phyloP scores from a whole-genome alignment of 495 filamentous ascomycete genomes.

The Aspergillus panamensis region DNA sequence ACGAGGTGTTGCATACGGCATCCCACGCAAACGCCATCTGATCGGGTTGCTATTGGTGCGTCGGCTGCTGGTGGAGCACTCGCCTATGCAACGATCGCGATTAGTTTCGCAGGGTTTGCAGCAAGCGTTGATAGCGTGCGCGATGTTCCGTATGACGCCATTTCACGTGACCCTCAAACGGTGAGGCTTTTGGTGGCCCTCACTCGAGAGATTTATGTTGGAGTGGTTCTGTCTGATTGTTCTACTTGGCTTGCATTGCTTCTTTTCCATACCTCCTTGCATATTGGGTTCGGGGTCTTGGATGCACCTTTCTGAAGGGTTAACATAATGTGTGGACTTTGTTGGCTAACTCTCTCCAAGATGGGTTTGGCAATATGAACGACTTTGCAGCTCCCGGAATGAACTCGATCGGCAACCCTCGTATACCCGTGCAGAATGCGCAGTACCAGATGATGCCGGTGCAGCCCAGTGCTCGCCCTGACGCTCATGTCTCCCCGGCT shows the following conservation, averaged over 20 bases:
- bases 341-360: constrained; percentile 21
- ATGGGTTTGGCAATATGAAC: constrained; percentile 39
- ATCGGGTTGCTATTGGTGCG: constrained; percentile 18
- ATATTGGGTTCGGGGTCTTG: background rate
- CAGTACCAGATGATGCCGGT: constrained; percentile 28
- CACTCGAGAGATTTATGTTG: background rate
- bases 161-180: constrained; percentile 36
- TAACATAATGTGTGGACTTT: constrained; percentile 2
- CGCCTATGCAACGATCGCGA: constrained; percentile 18
- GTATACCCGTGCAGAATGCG: constrained; percentile 29
- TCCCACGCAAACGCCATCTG: constrained; percentile 20
- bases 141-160: constrained; percentile 35
- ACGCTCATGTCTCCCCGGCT: constrained; percentile 22
- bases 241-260: background rate
- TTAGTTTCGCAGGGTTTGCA: constrained; percentile 18
- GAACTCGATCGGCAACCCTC: constrained; percentile 26
- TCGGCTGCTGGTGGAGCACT: constrained; percentile 23
- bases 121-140: constrained; percentile 25
- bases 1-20: constrained; percentile 9
- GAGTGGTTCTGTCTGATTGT: background rate
- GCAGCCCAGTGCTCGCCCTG: constrained; percentile 16
- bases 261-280: background rate
- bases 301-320: background rate
- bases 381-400: constrained; percentile 33
- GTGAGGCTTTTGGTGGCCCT: background rate